Conservation (phyloP, 805 yeast genomes). For the Zygosaccharomyces kombuchaensis region DNA sequence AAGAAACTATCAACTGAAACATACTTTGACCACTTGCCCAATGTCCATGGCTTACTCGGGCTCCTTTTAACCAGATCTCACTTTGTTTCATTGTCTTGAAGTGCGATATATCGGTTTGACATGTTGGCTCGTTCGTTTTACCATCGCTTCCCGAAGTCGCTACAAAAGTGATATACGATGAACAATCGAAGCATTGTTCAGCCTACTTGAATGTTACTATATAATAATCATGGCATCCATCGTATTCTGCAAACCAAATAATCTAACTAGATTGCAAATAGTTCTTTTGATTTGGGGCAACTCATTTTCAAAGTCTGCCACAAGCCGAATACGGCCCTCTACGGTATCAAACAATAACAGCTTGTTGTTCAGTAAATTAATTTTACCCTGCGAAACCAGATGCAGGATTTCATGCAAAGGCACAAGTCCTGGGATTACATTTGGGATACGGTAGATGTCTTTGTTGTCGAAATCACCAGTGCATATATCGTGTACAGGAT, state of each 20-base stretch:
- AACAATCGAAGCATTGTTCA: background rate
- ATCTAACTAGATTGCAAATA: constrained; percentile 41
- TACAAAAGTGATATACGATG: background rate
- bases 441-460: constrained; percentile 33
- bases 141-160: constrained; percentile 2
- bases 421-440: constrained; percentile 47
- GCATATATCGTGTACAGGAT: constrained; percentile 1
- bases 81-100: background rate
- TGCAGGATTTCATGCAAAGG: constrained; percentile 45
- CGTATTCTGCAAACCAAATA: constrained; percentile 41
- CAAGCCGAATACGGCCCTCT: constrained; percentile 26
- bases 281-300: constrained; percentile 22
- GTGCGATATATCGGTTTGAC: background rate
- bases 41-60: constrained; percentile 10
- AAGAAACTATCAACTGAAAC: background rate
- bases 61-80: background rate
- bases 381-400: constrained; percentile 32
- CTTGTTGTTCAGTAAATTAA: constrained; percentile 22
- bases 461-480: constrained; percentile 9
- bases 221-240: constrained; percentile 29
- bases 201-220: constrained; percentile 5
- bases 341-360: constrained; percentile 26
- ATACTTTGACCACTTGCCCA: constrained; percentile 19
- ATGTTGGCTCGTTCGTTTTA: background rate
- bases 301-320: constrained; percentile 23